Percentiles rank a stretch among this genome's conserved stretches.
Evolutionary conservation across 2,329 filamentous ascomycete species (phyloP).

Genomic region (Aureobasidium namibiae): DNA sequence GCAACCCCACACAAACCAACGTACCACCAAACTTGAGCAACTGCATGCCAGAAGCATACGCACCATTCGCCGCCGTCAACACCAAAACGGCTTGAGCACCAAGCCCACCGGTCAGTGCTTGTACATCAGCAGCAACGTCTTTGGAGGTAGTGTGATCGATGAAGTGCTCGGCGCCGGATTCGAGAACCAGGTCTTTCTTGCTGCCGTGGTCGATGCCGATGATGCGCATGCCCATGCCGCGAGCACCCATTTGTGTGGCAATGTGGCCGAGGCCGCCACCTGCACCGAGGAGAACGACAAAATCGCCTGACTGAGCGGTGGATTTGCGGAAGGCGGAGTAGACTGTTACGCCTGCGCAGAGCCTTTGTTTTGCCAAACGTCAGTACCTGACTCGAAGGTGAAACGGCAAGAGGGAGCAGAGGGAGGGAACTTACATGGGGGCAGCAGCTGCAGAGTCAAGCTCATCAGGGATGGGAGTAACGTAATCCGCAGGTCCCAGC

Average conservation of each 20-base stretch:
- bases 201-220: constrained; percentile 57
- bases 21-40: constrained; percentile 38
- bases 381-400: neutral
- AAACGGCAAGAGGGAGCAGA: too few species aligned
- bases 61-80: constrained; percentile 39
- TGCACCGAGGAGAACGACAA: constrained; percentile 44
- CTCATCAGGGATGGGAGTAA: constrained; percentile 59
- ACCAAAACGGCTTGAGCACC: constrained; percentile 56
- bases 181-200: constrained; percentile 54
- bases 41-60: constrained; percentile 34
- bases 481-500: constrained; percentile 56
- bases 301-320: constrained; percentile 50
- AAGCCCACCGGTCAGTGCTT: constrained; percentile 47
- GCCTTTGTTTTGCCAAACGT: constrained; percentile 16
- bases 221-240: constrained; percentile 55
- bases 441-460: constrained; percentile 54
- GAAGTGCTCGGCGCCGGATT: constrained; percentile 59
- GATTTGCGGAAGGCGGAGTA: constrained; percentile 57
- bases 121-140: constrained; percentile 47
- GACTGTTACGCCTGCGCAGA: constrained; percentile 61
- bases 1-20: constrained; percentile 40
- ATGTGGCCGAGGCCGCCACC: constrained; percentile 49
- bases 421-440: constrained; percentile 46
- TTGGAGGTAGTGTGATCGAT: constrained; percentile 50
- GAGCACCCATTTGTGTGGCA: constrained; percentile 50